Evolutionary conservation across 345 rosid genomes (phyloP).

Genomic region (Pistacia integerrima): DNA sequence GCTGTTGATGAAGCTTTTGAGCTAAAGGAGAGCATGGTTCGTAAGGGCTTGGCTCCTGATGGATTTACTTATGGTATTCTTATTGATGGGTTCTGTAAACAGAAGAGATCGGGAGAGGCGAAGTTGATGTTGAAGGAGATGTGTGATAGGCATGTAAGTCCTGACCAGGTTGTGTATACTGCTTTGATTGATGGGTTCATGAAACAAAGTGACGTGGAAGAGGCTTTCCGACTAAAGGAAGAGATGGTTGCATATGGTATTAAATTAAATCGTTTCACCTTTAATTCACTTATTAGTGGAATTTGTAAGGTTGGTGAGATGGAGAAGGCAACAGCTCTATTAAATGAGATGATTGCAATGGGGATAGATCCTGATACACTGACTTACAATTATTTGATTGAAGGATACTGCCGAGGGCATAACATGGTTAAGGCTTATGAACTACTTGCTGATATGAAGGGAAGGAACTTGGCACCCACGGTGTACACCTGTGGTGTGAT

Average conservation of each 20-base stretch:
- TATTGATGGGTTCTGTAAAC: slow-evolving; percentile 58
- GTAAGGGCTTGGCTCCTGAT: slow-evolving; percentile 51
- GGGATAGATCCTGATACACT: slow-evolving; percentile 61
- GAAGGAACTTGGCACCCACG: slow-evolving; percentile 51
- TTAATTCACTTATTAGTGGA: slow-evolving; percentile 50
- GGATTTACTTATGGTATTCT: slow-evolving; percentile 45
- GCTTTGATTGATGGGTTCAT: slow-evolving; percentile 63
- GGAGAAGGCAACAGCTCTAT: slow-evolving; percentile 62
- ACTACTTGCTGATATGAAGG: slow-evolving; percentile 61
- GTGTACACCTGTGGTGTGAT: slow-evolving; percentile 45
- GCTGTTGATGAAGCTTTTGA: slow-evolving; percentile 55
- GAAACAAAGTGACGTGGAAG: slow-evolving; percentile 51
- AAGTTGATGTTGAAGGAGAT: slow-evolving; percentile 57
- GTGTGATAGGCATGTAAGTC: slow-evolving; percentile 47
- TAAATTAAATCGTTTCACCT: slow-evolving; percentile 38
- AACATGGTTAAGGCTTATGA: slow-evolving; percentile 41
- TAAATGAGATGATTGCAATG: slow-evolving; percentile 56
- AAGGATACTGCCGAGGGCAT: slow-evolving; percentile 52
- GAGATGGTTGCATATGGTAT: slow-evolving; percentile 61
- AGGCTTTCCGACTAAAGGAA: slow-evolving; percentile 58
- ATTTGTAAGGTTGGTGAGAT: slow-evolving; percentile 61
- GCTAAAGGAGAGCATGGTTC: slow-evolving; percentile 48
- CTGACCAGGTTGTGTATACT: slow-evolving; percentile 44
- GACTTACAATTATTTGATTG: slow-evolving; percentile 61
- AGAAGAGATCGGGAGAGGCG: slow-evolving; percentile 57